Conservation (phyloP, 805 yeast species). For the Nakazawaea anatomiae region DNA sequence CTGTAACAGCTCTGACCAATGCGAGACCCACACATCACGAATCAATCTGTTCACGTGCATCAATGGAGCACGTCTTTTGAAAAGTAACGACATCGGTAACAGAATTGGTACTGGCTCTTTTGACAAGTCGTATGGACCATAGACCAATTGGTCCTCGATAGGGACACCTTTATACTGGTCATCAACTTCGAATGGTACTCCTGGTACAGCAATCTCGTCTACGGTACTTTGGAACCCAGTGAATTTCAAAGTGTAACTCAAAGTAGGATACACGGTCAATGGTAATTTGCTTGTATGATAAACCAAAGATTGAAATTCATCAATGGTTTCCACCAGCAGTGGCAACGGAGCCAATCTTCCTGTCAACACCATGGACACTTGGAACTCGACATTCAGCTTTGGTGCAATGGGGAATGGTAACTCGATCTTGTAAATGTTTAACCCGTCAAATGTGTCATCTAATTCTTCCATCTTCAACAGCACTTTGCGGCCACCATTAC, state of each 20-base stretch:
- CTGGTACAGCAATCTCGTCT: constrained; percentile 10
- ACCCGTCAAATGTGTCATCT: constrained; percentile 12
- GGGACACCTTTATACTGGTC: constrained; percentile 8
- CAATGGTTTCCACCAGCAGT: constrained; percentile 43
- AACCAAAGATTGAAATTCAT: constrained; percentile 54
- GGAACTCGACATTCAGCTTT: constrained; percentile 42
- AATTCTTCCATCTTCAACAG: constrained; percentile 15
- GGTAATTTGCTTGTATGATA: constrained; percentile 50
- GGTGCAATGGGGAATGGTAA: constrained; percentile 69
- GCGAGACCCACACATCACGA: constrained; percentile 86
- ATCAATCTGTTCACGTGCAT: constrained; percentile 52
- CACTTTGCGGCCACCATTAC: constrained; percentile 12
- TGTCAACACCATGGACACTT: constrained; percentile 42
- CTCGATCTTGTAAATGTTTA: constrained; percentile 39
- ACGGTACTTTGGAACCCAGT: constrained; percentile 47
- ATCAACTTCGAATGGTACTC: background rate
- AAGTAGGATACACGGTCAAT: constrained; percentile 57
- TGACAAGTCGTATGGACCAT: constrained; percentile 44
- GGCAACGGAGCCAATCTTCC: constrained; percentile 58
- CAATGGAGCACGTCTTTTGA: constrained; percentile 61
- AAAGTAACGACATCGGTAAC: constrained; percentile 49
- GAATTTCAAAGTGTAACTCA: constrained; percentile 35
- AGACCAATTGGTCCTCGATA: constrained; percentile 37
- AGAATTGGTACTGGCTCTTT: constrained; percentile 38
- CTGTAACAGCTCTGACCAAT: constrained; percentile 65